Percentiles rank a stretch among this genome's conserved stretches.
phyloP scores from a whole-genome alignment of 495 filamentous ascomycete genomes.

The Penicillium crystallinum region DNA sequence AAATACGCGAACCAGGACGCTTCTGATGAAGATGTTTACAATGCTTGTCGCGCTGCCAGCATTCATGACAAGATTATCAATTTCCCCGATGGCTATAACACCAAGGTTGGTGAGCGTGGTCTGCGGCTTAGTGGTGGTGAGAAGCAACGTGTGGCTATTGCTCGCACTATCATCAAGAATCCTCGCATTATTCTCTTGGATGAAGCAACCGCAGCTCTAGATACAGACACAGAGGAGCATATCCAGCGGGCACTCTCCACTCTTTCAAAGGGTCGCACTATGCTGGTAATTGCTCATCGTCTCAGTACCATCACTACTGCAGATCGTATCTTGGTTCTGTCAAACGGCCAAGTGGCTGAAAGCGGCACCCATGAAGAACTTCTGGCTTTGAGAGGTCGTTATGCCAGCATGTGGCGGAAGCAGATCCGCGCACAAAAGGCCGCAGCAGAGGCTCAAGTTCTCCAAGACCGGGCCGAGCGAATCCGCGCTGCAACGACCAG shows the following conservation, averaged over 20 bases:
- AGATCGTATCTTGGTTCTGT: conserved; percentile 90
- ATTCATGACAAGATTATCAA: conserved; percentile 94
- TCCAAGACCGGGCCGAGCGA: conserved; percentile 43
- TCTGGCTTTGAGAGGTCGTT: conserved; percentile 68
- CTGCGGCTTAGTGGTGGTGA: conserved; percentile 90
- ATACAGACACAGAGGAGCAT: conserved; percentile 93
- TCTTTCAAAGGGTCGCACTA: conserved; percentile 77
- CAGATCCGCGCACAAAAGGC: conserved; percentile 86
- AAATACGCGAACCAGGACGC: conserved; percentile 86
- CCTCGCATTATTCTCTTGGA: conserved; percentile 94
- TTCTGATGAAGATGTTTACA: conserved; percentile 80
- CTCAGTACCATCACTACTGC: conserved; percentile 92
- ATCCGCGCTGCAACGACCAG: conserved; percentile 41
- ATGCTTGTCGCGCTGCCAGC: conserved; percentile 84
- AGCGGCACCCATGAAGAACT: conserved; percentile 83
- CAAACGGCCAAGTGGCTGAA: conserved; percentile 78
- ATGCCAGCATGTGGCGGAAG: conserved; percentile 93
- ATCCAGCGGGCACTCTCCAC: conserved; percentile 82
- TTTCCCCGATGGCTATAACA: conserved; percentile 89
- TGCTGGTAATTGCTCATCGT: conserved; percentile 80
- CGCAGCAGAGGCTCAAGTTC: conserved; percentile 63
- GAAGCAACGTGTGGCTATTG: conserved; percentile 96
- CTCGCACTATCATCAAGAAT: conserved; percentile 91
- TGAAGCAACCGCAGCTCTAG: conserved; percentile 92
- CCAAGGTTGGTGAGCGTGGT: conserved; percentile 92